phyloP scores from a whole-genome alignment of 1,284 basidiomycete genomes.

The Polyporus tsugae region DNA sequence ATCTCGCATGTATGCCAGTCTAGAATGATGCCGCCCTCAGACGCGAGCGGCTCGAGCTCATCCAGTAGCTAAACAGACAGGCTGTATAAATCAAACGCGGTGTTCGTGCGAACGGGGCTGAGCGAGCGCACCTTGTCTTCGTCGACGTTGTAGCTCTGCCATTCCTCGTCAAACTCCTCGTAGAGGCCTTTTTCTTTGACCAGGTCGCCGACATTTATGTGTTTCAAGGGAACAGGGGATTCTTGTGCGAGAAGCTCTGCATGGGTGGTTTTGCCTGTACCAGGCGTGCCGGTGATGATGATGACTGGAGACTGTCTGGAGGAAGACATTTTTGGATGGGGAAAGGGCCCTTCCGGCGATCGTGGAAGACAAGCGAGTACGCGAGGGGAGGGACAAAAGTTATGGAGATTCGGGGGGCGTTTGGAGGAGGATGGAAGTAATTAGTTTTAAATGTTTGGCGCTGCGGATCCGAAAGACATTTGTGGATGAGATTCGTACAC shows the following conservation, averaged over 20 bases:
- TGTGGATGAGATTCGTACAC: not conserved
- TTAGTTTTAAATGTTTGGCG: not conserved
- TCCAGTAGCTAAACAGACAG: constrained; percentile 73
- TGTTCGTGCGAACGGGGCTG: constrained; percentile 19
- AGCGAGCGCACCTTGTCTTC: constrained; percentile 82
- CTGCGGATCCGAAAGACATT: not conserved
- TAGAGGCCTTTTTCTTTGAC: constrained; percentile 89
- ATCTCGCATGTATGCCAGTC: constrained; percentile 98
- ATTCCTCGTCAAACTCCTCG: constrained; percentile 91
- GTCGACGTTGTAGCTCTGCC: constrained; percentile 94
- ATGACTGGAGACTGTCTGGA: constrained; percentile 75
- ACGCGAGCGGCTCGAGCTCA: constrained; percentile 80
- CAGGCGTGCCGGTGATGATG: constrained; percentile 92
- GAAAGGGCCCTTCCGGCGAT: not conserved
- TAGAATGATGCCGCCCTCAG: constrained; percentile 83
- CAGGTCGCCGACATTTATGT: constrained; percentile 91
- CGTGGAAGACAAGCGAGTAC: not conserved
- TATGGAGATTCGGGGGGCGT: not conserved
- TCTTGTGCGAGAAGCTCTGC: constrained; percentile 80
- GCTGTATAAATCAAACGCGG: constrained; percentile 27
- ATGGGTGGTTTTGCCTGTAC: constrained; percentile 91
- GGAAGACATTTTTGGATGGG: constrained; percentile 29
- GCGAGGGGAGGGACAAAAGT: not conserved
- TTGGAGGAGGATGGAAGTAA: not conserved
- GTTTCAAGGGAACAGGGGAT: constrained; percentile 71